Conservation (phyloP, 495 filamentous ascomycete species). For the Patellaria atrata region DNA sequence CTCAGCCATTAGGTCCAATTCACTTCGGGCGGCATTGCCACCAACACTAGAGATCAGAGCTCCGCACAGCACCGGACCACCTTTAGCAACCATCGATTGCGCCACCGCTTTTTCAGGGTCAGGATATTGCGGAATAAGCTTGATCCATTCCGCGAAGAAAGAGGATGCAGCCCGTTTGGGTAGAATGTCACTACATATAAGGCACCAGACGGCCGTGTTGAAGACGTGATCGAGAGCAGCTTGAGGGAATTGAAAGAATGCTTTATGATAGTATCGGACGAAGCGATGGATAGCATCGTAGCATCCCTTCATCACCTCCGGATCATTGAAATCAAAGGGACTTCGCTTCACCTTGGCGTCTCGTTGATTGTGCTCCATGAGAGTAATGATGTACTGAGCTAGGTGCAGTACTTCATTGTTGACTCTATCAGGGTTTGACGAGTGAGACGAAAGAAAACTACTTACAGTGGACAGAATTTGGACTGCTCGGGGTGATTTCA, state of each 20-base stretch:
- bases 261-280: slow-evolving; percentile 45
- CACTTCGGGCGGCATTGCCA: slow-evolving; percentile 13
- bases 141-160: slow-evolving; percentile 48
- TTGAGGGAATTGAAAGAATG: slow-evolving; percentile 38
- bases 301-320: slow-evolving; percentile 63
- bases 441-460: slow-evolving; percentile 56
- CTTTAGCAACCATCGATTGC: slow-evolving; percentile 14
- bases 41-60: slow-evolving; percentile 17
- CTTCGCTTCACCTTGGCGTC: too few species aligned
- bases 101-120: slow-evolving; percentile 5
- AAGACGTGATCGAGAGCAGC: slow-evolving; percentile 53
- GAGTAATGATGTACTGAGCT: slow-evolving; percentile 31
- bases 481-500: slow-evolving; percentile 53
- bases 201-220: slow-evolving; percentile 56
- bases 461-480: slow-evolving; percentile 65
- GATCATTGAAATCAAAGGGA: too few species aligned
- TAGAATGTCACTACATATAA: slow-evolving; percentile 59
- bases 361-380: slow-evolving; percentile 21
- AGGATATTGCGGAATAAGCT: slow-evolving; percentile 3
- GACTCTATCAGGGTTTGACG: slow-evolving; percentile 25
- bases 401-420: slow-evolving; percentile 50
- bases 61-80: slow-evolving; percentile 8
- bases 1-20: slow-evolving; percentile 11
- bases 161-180: slow-evolving; percentile 64
- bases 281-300: slow-evolving; percentile 58